A percentile compares a stretch with the other conserved stretches of the same genome.
Conservation (phyloP, 2,329 filamentous ascomycete genomes). For the Cladosporium halotolerans region DNA sequence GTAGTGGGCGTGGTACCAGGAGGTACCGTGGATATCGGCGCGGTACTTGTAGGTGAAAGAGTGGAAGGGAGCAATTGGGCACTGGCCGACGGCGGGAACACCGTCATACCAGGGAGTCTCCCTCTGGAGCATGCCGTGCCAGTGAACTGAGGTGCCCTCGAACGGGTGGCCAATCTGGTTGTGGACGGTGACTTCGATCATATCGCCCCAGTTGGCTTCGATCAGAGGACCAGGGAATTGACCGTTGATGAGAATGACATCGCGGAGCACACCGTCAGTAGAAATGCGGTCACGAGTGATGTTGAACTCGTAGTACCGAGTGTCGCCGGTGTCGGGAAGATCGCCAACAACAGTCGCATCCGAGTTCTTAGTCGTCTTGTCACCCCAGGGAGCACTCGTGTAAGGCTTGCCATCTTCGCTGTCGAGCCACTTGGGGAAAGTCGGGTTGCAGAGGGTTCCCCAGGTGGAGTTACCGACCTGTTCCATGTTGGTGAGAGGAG, state of each 20-base stretch:
- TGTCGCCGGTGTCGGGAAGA: constrained; percentile 24
- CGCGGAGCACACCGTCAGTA: constrained; percentile 23
- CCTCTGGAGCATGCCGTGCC: constrained; percentile 35
- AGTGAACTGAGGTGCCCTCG: constrained; percentile 37
- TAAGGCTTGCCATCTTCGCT: constrained; percentile 13
- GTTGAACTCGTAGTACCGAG: constrained; percentile 24
- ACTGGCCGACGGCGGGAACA: constrained; percentile 36
- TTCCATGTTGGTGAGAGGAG: constrained; percentile 18
- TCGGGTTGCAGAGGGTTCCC: constrained; percentile 19
- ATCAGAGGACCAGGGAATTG: constrained; percentile 23
- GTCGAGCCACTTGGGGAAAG: constrained; percentile 22
- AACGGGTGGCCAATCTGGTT: constrained; percentile 28
- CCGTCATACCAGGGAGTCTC: constrained; percentile 36
- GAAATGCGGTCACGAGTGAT: constrained; percentile 18
- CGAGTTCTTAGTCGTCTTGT: constrained; percentile 19
- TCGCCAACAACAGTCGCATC: constrained; percentile 23
- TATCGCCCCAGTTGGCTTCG: constrained; percentile 38
- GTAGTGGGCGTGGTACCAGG: constrained; percentile 36
- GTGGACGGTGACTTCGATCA: constrained; percentile 27
- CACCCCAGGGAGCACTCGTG: constrained; percentile 22
- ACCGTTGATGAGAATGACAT: constrained; percentile 20
- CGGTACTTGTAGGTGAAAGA: constrained; percentile 36
- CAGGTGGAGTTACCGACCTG: constrained; percentile 21
- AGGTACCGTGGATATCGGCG: constrained; percentile 31
- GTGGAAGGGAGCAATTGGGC: constrained; percentile 36